These are phyloP conservation scores for Mycena chlorophos DNA, from an alignment of 768 basidiomycete species.

Conservation along the genomic window DNA sequence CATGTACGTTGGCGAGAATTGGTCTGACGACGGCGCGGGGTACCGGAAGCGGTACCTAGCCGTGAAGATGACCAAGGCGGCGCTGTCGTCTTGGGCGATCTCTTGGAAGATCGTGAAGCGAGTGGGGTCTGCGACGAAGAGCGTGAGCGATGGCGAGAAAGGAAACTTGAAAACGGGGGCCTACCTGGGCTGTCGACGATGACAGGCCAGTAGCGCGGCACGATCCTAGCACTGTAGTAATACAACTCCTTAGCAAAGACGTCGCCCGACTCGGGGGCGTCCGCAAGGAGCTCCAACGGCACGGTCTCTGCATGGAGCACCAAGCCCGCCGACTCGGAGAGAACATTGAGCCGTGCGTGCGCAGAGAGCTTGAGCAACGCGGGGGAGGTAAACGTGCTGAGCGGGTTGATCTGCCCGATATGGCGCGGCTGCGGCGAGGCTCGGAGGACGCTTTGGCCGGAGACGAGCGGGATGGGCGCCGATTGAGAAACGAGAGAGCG, in stretches of 20 bases:
- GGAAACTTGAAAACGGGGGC: too few relatives aligned
- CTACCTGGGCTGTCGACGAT: slow-evolving; percentile 57
- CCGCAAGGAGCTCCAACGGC: slow-evolving; percentile 31
- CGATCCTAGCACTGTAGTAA: slow-evolving; percentile 60
- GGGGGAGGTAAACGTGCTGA: slow-evolving; percentile 60
- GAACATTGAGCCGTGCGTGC: slow-evolving; percentile 56
- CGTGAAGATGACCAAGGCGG: slow-evolving; percentile 55
- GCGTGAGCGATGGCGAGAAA: too few relatives aligned
- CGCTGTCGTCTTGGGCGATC: slow-evolving; percentile 41
- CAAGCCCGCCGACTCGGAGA: slow-evolving; percentile 39
- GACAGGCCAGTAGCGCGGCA: slow-evolving; percentile 64
- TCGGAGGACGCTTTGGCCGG: slow-evolving; percentile 11
- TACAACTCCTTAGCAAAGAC: slow-evolving; percentile 29
- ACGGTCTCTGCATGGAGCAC: slow-evolving; percentile 56
- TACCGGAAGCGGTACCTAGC: slow-evolving; percentile 61
- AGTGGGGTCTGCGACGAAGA: too few relatives aligned
- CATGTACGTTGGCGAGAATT: not conserved
- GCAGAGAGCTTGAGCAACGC: slow-evolving; percentile 49
- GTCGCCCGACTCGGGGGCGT: slow-evolving; percentile 5
- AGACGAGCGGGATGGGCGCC: not conserved
- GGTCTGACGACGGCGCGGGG: slow-evolving; percentile 13
- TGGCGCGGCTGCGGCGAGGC: slow-evolving; percentile 41
- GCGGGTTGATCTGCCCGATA: slow-evolving; percentile 61
- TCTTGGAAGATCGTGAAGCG: slow-evolving; percentile 68
- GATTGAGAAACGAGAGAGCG: not conserved